These are phyloP conservation scores for Canna indica DNA, from an alignment of 176 grass and related monocot species.

Conservation along the genomic window DNA sequence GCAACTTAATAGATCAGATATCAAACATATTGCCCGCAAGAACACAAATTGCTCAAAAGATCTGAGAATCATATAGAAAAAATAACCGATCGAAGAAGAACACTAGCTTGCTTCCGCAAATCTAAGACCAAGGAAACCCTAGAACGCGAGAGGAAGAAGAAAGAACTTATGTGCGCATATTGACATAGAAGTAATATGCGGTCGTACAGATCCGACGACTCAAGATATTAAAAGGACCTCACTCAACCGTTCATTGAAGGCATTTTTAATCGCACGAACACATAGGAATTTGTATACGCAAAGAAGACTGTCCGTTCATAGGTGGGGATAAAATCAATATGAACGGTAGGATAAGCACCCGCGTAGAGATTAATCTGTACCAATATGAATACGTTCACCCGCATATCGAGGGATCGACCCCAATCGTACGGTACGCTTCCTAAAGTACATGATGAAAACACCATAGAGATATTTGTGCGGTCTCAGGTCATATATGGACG, in stretches of 20 bases:
- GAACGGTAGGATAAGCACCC: background rate
- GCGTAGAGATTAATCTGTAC: background rate
- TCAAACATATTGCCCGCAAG: background rate
- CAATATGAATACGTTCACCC: too few relatives aligned
- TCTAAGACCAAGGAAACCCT: background rate
- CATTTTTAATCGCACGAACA: background rate
- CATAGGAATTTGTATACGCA: background rate
- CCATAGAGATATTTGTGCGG: too few relatives aligned
- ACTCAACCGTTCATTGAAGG: background rate
- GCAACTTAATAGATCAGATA: background rate
- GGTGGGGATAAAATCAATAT: background rate
- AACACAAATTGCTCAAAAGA: background rate
- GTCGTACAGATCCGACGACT: background rate
- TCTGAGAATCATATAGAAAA: background rate
- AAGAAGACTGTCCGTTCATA: background rate
- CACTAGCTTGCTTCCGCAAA: background rate
- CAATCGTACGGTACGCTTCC: too few relatives aligned
- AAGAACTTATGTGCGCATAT: background rate
- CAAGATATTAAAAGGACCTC: background rate
- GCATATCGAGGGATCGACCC: too few relatives aligned
- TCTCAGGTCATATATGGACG: too few relatives aligned
- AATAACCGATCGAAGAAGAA: background rate
- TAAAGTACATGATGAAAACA: too few relatives aligned
- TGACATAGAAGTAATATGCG: background rate
- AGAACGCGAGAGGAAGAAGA: background rate